Conservation (phyloP, 495 filamentous ascomycete genomes). For the Collariella sp. region DNA sequence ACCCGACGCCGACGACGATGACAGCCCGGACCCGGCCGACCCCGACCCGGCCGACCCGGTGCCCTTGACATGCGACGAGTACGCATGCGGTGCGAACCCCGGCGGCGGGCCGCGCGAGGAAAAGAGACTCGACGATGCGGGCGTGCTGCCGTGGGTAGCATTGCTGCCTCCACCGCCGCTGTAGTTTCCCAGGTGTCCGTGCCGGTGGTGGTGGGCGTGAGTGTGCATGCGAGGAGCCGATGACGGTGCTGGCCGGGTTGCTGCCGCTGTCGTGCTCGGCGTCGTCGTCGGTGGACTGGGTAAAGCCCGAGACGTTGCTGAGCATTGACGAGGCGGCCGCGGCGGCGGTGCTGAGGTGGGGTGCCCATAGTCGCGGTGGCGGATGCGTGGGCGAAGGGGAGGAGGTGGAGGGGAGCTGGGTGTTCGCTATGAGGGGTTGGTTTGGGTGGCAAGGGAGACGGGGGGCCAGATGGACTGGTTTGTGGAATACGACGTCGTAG, state of each 20-base stretch:
- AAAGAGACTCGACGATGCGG: slow-evolving; percentile 6
- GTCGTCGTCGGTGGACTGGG: slow-evolving; percentile 45
- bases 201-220: not conserved
- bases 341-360: slow-evolving; percentile 22
- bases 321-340: slow-evolving; percentile 60
- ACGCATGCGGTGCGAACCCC: slow-evolving; percentile 15
- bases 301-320: slow-evolving; percentile 57
- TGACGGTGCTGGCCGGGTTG: not conserved
- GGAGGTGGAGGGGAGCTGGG: slow-evolving; percentile 17
- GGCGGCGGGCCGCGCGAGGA: slow-evolving; percentile 23
- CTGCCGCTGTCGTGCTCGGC: slow-evolving; percentile 9
- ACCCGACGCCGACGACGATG: not conserved
- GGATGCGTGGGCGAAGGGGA: slow-evolving; percentile 10
- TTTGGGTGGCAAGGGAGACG: slow-evolving; percentile 17
- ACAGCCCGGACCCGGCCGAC: slow-evolving; percentile 4
- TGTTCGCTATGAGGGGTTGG: slow-evolving; percentile 15
- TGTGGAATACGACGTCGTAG: not conserved
- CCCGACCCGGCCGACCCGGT: slow-evolving; percentile 20
- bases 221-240: slow-evolving; percentile 9
- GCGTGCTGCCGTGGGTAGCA: not conserved
- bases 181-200: not conserved
- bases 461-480: slow-evolving; percentile 22
- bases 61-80: slow-evolving; percentile 9
- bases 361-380: slow-evolving; percentile 17
- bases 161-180: not conserved